A percentile compares a stretch with the other conserved stretches of the same genome.
Conservation (phyloP, 2,329 filamentous ascomycete genomes). For the Calonectria crousiana region DNA sequence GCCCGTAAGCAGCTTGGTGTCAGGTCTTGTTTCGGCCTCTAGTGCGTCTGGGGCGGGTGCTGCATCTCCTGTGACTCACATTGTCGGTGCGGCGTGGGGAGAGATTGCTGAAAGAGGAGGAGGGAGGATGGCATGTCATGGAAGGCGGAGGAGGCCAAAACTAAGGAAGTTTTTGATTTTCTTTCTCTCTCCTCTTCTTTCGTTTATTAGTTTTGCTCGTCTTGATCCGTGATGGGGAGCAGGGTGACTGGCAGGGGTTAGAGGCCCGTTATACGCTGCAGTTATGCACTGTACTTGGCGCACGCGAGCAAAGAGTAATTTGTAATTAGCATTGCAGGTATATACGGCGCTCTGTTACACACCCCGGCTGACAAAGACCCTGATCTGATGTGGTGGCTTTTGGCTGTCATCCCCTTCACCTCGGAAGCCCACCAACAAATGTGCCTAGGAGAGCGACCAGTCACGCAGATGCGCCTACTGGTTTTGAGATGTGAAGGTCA, state of each 20-base stretch:
- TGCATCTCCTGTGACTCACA: conserved; percentile 45
- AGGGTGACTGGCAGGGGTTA: not conserved
- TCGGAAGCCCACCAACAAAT: conserved; percentile 8
- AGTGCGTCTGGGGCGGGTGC: conserved; percentile 36
- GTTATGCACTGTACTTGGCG: conserved; percentile 1
- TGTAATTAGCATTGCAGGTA: conserved; percentile 9
- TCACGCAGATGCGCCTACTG: conserved; percentile 18
- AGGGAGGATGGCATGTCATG: conserved; percentile 5
- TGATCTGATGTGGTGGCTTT: conserved; percentile 17
- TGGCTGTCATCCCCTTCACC: conserved; percentile 13
- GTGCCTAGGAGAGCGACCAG: conserved; percentile 17
- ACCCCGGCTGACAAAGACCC: conserved; percentile 14
- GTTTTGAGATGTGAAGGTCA: conserved; percentile 1
- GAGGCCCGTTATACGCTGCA: not conserved
- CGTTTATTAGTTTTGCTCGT: not conserved
- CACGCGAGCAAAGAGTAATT: conserved; percentile 12
- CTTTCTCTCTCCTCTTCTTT: not conserved
- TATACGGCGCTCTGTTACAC: not conserved
- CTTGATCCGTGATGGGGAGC: not conserved
- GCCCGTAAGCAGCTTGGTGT: conserved; percentile 30
- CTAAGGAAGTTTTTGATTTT: not conserved
- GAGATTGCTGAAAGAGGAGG: conserved; percentile 21
- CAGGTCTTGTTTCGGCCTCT: conserved; percentile 41
- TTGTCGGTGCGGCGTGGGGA: conserved; percentile 35
- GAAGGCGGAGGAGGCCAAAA: not conserved